Conservation (phyloP, 805 yeast species). For the Candida germanica region DNA sequence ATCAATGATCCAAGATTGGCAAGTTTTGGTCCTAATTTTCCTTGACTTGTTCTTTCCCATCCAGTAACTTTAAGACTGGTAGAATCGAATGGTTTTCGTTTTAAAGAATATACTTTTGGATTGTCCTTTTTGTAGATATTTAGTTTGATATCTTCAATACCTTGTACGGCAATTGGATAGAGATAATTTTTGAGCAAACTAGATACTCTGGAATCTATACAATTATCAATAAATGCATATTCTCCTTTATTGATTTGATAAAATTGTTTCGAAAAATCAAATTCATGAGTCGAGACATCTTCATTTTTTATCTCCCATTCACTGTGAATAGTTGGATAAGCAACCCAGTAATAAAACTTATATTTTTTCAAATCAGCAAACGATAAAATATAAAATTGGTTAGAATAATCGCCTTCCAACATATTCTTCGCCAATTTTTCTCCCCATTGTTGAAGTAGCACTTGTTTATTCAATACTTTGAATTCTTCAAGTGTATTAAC, state of each 20-base stretch:
- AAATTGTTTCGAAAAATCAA: conserved; percentile 6
- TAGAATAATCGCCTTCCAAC: conserved; percentile 37
- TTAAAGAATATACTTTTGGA: conserved; percentile 17
- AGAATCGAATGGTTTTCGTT: conserved; percentile 8
- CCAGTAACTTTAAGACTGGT: conserved; percentile 52
- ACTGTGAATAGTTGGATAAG: conserved; percentile 57
- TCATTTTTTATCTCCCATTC: conserved; percentile 2
- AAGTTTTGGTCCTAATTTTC: conserved; percentile 74
- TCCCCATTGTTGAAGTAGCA: conserved; percentile 47
- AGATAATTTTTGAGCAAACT: conserved; percentile 59
- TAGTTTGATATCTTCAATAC: conserved; percentile 15
- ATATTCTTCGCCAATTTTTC: conserved; percentile 17
- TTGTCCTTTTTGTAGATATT: conserved; percentile 23
- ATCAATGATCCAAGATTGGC: conserved; percentile 81
- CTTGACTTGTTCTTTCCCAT: conserved; percentile 82
- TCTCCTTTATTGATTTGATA: conserved; percentile 2
- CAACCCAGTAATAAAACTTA: conserved; percentile 86
- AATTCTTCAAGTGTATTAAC: conserved; percentile 87
- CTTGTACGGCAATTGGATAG: conserved; percentile 39
- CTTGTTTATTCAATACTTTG: conserved; percentile 61
- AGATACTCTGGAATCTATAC: conserved; percentile 39
- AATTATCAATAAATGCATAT: conserved; percentile 29
- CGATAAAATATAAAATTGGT: conserved; percentile 43
- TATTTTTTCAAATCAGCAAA: conserved; percentile 90
- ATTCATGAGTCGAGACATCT: not conserved